Evolutionary conservation across 83 land plant genomes (phyloP).

Genomic region (Diphasiastrum complanatum): DNA sequence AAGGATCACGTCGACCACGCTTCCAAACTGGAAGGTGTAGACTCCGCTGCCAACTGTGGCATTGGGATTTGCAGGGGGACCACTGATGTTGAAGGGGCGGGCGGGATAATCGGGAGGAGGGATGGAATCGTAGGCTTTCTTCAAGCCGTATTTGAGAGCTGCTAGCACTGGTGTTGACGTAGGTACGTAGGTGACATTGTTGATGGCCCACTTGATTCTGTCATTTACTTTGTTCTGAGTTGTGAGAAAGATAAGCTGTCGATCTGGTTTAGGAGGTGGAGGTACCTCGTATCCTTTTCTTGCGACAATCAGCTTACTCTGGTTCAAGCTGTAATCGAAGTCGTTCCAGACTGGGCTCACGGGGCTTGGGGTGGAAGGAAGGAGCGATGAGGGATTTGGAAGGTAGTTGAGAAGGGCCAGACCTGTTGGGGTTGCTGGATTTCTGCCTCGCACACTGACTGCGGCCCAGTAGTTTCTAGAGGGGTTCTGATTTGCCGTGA

Average conservation of each 20-base stretch:
- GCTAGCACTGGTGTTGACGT: conserved; percentile 25
- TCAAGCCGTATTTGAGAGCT: conserved; percentile 16
- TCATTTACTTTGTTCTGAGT: conserved; percentile 34
- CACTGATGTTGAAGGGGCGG: not conserved
- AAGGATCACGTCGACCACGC: conserved; percentile 31
- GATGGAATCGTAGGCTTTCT: not conserved
- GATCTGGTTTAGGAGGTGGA: not conserved
- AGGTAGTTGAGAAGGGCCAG: conserved; percentile 50
- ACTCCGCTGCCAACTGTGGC: conserved; percentile 21
- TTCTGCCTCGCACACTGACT: conserved; percentile 53
- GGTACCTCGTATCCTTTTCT: conserved; percentile 4
- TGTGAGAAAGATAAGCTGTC: conserved; percentile 15
- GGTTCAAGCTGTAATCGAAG: conserved; percentile 44
- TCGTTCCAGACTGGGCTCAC: conserved; percentile 59
- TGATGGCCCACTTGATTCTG: conserved; percentile 30
- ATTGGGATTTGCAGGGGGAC: conserved; percentile 9
- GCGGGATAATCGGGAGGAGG: conserved; percentile 14
- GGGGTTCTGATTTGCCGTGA: conserved; percentile 52
- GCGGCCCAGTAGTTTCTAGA: conserved; percentile 62
- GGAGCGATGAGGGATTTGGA: conserved; percentile 26
- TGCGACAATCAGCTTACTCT: conserved; percentile 10
- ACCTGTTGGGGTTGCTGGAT: conserved; percentile 49
- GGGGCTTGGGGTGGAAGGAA: conserved; percentile 47
- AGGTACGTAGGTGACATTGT: conserved; percentile 29
- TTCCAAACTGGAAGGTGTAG: conserved; percentile 12